Conservation (phyloP, 176 grass and related monocot genomes). For the Rhynchospora pubera region DNA sequence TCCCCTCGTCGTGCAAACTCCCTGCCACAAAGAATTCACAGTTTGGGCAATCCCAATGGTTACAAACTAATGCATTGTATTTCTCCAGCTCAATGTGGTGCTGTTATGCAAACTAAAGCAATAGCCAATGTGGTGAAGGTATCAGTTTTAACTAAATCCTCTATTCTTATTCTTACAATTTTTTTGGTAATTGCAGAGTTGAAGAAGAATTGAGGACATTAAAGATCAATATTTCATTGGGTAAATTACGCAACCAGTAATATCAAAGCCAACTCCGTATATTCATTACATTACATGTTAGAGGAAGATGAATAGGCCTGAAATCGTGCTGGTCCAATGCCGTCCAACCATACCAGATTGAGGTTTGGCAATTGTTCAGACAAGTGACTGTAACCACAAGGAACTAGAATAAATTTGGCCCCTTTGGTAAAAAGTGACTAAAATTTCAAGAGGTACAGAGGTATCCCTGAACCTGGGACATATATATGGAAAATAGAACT, state of each 20-base stretch:
- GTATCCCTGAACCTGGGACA: not conserved
- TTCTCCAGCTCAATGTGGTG: not conserved
- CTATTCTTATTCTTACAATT: not conserved
- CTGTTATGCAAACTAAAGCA: not conserved
- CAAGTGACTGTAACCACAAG: not conserved
- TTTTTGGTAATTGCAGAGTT: not conserved
- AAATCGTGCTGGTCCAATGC: not conserved
- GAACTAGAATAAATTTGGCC: not conserved
- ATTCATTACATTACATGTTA: not conserved
- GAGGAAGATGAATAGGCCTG: not conserved
- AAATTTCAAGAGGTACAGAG: not conserved
- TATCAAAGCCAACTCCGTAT: not conserved
- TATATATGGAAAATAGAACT: not conserved
- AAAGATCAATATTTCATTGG: not conserved
- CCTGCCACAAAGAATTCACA: slow-evolving; percentile 5
- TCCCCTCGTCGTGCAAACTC: slow-evolving; percentile 86
- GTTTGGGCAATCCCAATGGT: not conserved
- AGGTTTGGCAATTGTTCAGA: not conserved
- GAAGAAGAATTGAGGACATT: not conserved
- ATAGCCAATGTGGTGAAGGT: not conserved
- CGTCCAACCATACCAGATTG: not conserved
- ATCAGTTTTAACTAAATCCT: not conserved
- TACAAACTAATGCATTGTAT: not conserved
- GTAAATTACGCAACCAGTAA: not conserved
- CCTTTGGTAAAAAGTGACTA: not conserved